Conservation (phyloP, 495 filamentous ascomycete species). For the Aspergillus taichungensis region DNA sequence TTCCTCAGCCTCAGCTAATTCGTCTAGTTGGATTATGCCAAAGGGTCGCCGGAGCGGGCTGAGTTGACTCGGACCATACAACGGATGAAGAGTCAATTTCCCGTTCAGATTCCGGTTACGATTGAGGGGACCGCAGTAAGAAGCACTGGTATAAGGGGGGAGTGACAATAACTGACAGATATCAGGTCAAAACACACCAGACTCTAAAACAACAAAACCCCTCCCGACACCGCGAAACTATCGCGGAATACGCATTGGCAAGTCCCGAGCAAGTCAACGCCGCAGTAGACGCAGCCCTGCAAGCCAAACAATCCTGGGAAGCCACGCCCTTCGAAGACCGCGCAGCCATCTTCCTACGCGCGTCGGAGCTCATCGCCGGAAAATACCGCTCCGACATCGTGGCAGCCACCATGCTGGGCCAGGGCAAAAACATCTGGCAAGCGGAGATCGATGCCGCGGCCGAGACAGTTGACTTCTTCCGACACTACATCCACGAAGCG, state of each 20-base stretch:
- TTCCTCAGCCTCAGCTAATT: constrained; percentile 1
- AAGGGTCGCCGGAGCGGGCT: constrained; percentile 20
- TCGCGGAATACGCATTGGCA: constrained; percentile 70
- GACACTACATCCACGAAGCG: constrained; percentile 67
- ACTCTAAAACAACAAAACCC: constrained; percentile 55
- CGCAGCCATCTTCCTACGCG: constrained; percentile 85
- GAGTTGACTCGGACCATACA: constrained; percentile 17
- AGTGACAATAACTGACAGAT: neutral
- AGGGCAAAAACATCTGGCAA: constrained; percentile 95
- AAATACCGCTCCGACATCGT: constrained; percentile 90
- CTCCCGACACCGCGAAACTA: constrained; percentile 51
- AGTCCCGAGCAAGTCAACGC: constrained; percentile 54
- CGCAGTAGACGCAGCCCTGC: constrained; percentile 72
- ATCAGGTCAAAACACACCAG: constrained; percentile 13
- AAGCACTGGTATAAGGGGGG: neutral
- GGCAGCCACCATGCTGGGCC: constrained; percentile 86
- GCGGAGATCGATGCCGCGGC: constrained; percentile 92
- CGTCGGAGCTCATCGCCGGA: constrained; percentile 71
- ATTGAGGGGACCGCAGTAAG: constrained; percentile 21
- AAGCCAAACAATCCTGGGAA: constrained; percentile 76
- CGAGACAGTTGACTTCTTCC: constrained; percentile 78
- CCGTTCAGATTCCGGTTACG: constrained; percentile 19
- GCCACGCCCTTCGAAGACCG: constrained; percentile 74
- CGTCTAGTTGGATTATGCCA: constrained; percentile 18
- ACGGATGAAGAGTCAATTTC: constrained; percentile 19